phyloP scores from a whole-genome alignment of 2,329 filamentous ascomycete genomes.

The Neopestalotiopsis sp. region DNA sequence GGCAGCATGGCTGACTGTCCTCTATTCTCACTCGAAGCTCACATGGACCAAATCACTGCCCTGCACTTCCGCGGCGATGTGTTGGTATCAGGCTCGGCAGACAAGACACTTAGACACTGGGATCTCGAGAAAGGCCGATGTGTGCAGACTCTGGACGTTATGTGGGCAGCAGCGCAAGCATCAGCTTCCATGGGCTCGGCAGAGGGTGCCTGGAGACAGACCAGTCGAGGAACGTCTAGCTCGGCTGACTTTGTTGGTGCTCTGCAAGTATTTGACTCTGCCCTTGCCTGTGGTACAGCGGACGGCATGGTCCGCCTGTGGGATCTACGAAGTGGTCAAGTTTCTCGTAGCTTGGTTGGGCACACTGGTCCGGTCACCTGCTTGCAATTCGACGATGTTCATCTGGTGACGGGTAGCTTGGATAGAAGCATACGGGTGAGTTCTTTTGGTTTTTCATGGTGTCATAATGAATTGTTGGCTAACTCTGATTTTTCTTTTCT shows the following conservation, averaged over 20 bases:
- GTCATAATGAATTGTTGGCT: background rate
- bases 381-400: conserved; percentile 94
- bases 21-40: conserved; percentile 85
- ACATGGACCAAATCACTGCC: conserved; percentile 93
- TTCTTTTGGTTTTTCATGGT: background rate
- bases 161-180: conserved; percentile 96
- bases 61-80: conserved; percentile 89
- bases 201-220: conserved; percentile 74
- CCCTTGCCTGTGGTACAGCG: conserved; percentile 92
- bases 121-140: conserved; percentile 97
- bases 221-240: conserved; percentile 67
- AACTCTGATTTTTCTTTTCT: conserved; percentile 31
- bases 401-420: conserved; percentile 89
- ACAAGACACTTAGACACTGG: conserved; percentile 98
- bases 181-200: conserved; percentile 70
- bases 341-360: conserved; percentile 93
- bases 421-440: conserved; percentile 94
- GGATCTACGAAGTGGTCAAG: conserved; percentile 95
- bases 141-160: conserved; percentile 94
- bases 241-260: conserved; percentile 93
- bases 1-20: conserved; percentile 89
- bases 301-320: conserved; percentile 97
- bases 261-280: conserved; percentile 93
- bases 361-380: conserved; percentile 95
- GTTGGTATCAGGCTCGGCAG: conserved; percentile 91